Evolutionary conservation across 805 yeast genomes (phyloP).

Genomic region (Kodamaea hsintzibuensis): DNA sequence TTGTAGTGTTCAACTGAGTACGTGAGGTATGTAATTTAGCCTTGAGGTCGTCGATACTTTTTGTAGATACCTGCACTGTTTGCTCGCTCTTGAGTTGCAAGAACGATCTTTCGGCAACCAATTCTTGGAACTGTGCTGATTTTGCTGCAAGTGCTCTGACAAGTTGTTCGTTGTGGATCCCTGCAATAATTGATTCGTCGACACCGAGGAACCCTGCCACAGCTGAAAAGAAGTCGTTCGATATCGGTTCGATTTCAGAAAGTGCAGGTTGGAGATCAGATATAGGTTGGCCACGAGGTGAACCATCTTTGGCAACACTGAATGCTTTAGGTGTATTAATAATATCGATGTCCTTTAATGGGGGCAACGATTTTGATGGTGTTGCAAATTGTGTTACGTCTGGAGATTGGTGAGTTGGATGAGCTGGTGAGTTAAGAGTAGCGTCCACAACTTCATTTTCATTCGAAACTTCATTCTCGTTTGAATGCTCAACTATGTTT

Average conservation of each 20-base stretch:
- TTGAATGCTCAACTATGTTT: too few species aligned
- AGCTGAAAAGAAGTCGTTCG: slow-evolving; percentile 15
- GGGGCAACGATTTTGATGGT: slow-evolving; percentile 43
- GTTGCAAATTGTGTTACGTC: slow-evolving; percentile 25
- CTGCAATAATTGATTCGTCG: slow-evolving; percentile 18
- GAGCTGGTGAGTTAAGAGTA: background rate
- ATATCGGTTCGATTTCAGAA: slow-evolving; percentile 8
- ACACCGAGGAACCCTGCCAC: slow-evolving; percentile 30
- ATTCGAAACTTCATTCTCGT: background rate
- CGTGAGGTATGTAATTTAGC: slow-evolving; percentile 13
- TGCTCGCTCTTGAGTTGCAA: slow-evolving; percentile 38
- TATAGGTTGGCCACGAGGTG: background rate
- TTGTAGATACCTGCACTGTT: slow-evolving; percentile 20
- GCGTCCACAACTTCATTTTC: background rate
- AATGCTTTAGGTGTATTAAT: slow-evolving; percentile 44
- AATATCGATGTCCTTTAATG: slow-evolving; percentile 43
- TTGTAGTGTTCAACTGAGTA: background rate
- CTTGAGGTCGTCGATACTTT: slow-evolving; percentile 26
- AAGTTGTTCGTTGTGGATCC: slow-evolving; percentile 14
- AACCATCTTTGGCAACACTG: slow-evolving; percentile 37
- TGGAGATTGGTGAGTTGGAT: background rate
- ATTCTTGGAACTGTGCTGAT: slow-evolving; percentile 29
- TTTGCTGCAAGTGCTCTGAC: slow-evolving; percentile 24
- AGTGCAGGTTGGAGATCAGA: slow-evolving; percentile 23
- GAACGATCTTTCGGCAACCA: slow-evolving; percentile 32